These are phyloP conservation scores for Brassica incana DNA, from an alignment of 345 rosid species.

Conservation along the genomic window DNA sequence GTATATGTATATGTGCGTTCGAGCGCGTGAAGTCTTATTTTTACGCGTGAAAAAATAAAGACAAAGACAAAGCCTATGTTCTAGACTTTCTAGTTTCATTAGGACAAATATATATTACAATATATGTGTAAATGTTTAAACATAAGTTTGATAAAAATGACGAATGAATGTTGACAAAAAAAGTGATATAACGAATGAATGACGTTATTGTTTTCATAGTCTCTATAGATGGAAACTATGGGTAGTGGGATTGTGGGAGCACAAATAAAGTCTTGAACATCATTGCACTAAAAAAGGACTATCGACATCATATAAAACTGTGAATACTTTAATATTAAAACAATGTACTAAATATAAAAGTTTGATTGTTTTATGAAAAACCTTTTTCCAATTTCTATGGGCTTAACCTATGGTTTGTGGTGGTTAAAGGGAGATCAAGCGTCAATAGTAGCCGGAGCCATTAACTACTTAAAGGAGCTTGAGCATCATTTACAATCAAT, in stretches of 20 bases:
- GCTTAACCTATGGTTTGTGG: constrained; percentile 26
- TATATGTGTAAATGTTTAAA: constrained; percentile 15
- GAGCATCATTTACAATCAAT: constrained; percentile 77
- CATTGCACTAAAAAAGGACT: constrained; percentile 30
- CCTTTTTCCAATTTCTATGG: constrained; percentile 25
- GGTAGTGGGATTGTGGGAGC: constrained; percentile 35
- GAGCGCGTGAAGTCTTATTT: constrained; percentile 25
- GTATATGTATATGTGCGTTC: not conserved
- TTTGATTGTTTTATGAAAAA: constrained; percentile 26
- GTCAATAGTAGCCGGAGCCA: constrained; percentile 87
- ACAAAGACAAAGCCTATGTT: constrained; percentile 28
- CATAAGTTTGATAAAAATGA: not conserved
- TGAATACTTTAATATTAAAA: constrained; percentile 2
- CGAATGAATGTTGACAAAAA: not conserved
- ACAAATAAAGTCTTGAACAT: constrained; percentile 20
- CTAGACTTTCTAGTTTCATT: constrained; percentile 27
- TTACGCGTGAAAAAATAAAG: constrained; percentile 12
- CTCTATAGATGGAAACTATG: not conserved
- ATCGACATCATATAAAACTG: constrained; percentile 6
- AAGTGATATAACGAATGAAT: constrained; percentile 3
- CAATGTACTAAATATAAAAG: constrained; percentile 7
- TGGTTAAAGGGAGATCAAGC: constrained; percentile 84
- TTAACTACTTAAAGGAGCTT: constrained; percentile 83
- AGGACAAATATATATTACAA: constrained; percentile 16
- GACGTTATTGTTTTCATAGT: constrained; percentile 20